Evolutionary conservation across 2,329 filamentous ascomycete species (phyloP).

Genomic region (Fusarium cicatricum): DNA sequence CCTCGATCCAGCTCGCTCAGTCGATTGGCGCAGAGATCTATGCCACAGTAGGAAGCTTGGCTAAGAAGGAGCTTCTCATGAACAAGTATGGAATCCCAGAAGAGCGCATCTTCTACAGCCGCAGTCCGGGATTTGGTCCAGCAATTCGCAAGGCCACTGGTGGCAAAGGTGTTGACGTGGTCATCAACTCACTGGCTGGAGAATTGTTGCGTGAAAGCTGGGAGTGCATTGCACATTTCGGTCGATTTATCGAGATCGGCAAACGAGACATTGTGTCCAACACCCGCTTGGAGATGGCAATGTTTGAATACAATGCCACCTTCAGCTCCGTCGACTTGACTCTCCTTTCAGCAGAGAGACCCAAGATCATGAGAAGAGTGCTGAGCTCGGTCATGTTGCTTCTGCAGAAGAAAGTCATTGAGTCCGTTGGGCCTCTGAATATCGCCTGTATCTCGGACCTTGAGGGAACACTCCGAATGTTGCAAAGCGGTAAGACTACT

Average conservation of each 20-base stretch:
- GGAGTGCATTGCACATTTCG: constrained; percentile 45
- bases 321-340: constrained; percentile 31
- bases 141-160: constrained; percentile 37
- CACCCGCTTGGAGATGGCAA: constrained; percentile 41
- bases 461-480: no score
- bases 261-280: constrained; percentile 42
- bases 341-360: constrained; percentile 50
- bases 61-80: constrained; percentile 44
- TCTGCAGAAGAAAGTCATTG: no score
- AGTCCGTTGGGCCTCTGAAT: no score
- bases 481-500: constrained; percentile 2
- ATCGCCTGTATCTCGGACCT: no score
- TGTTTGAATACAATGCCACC: constrained; percentile 39
- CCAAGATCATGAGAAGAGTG: no score
- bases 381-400: constrained; percentile 34
- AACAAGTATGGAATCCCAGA: constrained; percentile 41
- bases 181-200: constrained; percentile 45
- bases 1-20: constrained; percentile 42
- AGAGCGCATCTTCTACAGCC: constrained; percentile 44
- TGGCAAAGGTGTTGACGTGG: constrained; percentile 44
- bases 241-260: constrained; percentile 48
- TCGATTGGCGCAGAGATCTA: constrained; percentile 42
- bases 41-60: constrained; percentile 44
- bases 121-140: constrained; percentile 39
- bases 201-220: constrained; percentile 43